phyloP scores from a whole-genome alignment of 2,329 filamentous ascomycete genomes.

The Harringtonia aguacate region DNA sequence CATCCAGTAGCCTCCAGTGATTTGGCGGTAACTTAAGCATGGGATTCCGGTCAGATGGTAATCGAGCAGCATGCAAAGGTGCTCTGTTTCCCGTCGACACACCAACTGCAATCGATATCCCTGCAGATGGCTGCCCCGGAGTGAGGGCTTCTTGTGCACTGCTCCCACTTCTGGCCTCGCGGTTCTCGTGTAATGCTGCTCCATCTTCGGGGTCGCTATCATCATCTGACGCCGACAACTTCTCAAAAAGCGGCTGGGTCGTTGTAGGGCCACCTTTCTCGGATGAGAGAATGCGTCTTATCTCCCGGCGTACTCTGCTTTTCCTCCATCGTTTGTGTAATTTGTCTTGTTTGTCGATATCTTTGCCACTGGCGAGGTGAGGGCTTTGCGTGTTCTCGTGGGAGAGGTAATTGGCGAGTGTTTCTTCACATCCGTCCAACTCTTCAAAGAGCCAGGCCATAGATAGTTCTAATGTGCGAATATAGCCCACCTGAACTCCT shows the following conservation, averaged over 20 bases:
- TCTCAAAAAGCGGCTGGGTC: too few species aligned
- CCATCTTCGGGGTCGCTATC: too few species aligned
- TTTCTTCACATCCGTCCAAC: conserved; percentile 46
- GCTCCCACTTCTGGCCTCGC: too few species aligned
- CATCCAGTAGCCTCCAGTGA: conserved; percentile 53
- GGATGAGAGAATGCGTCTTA: conserved; percentile 45
- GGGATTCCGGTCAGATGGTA: neutral
- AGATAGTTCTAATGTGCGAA: conserved; percentile 60
- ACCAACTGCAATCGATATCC: too few species aligned
- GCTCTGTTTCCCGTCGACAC: too few species aligned
- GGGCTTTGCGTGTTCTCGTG: too few species aligned
- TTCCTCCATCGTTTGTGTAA: conserved; percentile 53
- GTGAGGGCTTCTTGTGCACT: too few species aligned
- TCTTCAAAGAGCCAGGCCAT: conserved; percentile 56
- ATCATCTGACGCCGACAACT: too few species aligned
- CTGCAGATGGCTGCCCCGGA: too few species aligned
- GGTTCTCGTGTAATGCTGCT: too few species aligned
- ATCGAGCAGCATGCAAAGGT: neutral
- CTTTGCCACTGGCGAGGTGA: conserved; percentile 8
- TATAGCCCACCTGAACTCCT: conserved; percentile 71
- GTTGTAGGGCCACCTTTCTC: conserved; percentile 17
- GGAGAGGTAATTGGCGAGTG: conserved; percentile 34
- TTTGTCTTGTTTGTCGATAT: conserved; percentile 44
- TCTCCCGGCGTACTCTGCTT: conserved; percentile 49
- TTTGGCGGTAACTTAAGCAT: conserved; percentile 35